Conservation (phyloP, 306 rosid genomes). For the Lathyrus sativus region DNA sequence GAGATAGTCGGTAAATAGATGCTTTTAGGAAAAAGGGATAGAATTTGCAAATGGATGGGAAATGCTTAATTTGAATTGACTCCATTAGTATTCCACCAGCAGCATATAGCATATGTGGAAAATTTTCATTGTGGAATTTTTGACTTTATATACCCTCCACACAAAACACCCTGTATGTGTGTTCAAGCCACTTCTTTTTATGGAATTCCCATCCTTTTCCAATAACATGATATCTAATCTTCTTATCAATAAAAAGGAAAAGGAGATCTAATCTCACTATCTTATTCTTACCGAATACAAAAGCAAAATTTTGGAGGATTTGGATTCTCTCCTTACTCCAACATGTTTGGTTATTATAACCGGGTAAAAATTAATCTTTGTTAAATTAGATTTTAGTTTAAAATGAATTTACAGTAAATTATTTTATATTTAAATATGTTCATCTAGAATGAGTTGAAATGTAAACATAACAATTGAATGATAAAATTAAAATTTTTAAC, state of each 20-base stretch:
- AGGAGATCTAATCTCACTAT: constrained; percentile 4
- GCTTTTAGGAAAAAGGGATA: constrained; percentile 28
- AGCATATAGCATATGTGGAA: constrained; percentile 29
- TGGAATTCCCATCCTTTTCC: constrained; percentile 55
- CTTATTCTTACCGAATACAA: neutral
- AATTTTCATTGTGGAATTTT: constrained; percentile 46
- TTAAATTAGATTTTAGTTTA: too few species aligned
- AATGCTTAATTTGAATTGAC: constrained; percentile 50
- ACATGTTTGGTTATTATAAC: neutral
- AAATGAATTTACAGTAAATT: too few species aligned
- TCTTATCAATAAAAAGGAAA: neutral
- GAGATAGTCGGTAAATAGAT: constrained; percentile 16
- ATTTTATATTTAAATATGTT: too few species aligned
- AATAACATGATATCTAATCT: constrained; percentile 46
- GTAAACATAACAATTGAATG: too few species aligned
- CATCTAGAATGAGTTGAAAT: too few species aligned
- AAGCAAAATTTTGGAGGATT: neutral
- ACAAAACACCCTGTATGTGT: constrained; percentile 38
- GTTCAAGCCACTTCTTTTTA: constrained; percentile 52
- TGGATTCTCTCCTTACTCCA: neutral
- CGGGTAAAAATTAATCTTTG: too few species aligned
- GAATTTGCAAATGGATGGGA: constrained; percentile 40
- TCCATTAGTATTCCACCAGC: constrained; percentile 61
- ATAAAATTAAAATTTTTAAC: too few species aligned
- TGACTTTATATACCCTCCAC: constrained; percentile 63